phyloP scores from a whole-genome alignment of 2,329 filamentous ascomycete species.

The Diaporthe amygdali region DNA sequence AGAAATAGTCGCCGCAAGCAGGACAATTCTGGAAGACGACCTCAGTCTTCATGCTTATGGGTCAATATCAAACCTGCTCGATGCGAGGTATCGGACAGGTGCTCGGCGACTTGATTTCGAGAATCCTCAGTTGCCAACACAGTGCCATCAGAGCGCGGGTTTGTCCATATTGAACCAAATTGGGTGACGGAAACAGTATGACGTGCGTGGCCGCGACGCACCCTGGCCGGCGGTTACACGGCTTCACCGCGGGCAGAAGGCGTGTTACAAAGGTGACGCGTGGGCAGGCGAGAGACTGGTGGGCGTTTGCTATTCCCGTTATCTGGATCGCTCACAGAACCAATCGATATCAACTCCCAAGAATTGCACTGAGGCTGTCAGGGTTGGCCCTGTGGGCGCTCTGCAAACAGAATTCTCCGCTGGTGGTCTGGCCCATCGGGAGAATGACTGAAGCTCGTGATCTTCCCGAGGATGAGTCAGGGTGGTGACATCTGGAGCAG shows the following conservation, averaged over 20 bases:
- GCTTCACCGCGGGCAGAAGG: constrained; percentile 9
- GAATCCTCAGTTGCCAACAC: neutral
- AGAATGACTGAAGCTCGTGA: constrained; percentile 5
- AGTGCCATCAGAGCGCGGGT: neutral
- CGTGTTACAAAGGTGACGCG: constrained; percentile 1
- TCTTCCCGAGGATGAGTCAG: constrained; percentile 6
- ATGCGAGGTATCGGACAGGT: neutral
- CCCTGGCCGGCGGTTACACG: constrained; percentile 11
- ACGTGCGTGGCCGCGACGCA: constrained; percentile 10
- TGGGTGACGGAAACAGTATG: constrained; percentile 4
- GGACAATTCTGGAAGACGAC: neutral
- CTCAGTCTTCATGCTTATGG: neutral
- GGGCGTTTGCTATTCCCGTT: neutral
- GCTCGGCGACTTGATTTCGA: neutral
- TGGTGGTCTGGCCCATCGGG: neutral
- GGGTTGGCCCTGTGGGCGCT: neutral
- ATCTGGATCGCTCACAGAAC: neutral
- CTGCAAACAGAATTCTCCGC: neutral
- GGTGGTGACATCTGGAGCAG: constrained; percentile 1
- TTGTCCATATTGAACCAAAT: neutral
- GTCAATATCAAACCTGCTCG: neutral
- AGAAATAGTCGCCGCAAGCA: neutral
- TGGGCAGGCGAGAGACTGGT: neutral
- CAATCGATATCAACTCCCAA: neutral
- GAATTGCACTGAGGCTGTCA: neutral